Conservation (phyloP, 164 flowering plant species). For the Umbilicus rupestris region DNA sequence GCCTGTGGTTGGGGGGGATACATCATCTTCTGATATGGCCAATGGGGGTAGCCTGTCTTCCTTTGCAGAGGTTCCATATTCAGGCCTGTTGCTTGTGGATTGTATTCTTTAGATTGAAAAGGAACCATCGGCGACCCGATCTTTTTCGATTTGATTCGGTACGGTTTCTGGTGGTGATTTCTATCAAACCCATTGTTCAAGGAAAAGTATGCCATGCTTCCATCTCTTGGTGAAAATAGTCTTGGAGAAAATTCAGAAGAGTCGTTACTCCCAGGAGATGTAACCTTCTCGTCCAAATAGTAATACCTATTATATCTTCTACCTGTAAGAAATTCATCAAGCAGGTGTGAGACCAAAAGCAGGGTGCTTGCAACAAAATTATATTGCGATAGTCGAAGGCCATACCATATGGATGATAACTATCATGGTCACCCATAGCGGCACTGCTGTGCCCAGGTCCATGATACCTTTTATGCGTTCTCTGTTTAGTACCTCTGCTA, state of each 20-base stretch:
- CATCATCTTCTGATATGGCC: constrained; percentile 32
- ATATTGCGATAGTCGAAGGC: not conserved
- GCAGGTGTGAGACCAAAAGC: not conserved
- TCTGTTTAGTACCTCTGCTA: constrained; percentile 73
- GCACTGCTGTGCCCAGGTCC: constrained; percentile 37
- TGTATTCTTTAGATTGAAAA: constrained; percentile 21
- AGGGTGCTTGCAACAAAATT: not conserved
- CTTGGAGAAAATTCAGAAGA: constrained; percentile 50
- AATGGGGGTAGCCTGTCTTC: constrained; percentile 39
- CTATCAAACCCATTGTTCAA: constrained; percentile 41
- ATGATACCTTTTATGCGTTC: constrained; percentile 62
- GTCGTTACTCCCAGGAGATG: constrained; percentile 28
- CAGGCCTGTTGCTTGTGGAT: constrained; percentile 28
- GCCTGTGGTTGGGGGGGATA: constrained; percentile 21
- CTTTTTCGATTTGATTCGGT: constrained; percentile 47
- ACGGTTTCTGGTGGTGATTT: constrained; percentile 30
- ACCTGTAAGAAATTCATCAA: constrained; percentile 29
- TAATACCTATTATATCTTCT: constrained; percentile 51
- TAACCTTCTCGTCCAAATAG: constrained; percentile 44
- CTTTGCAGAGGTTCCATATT: constrained; percentile 37
- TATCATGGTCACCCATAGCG: constrained; percentile 45
- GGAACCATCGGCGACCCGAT: constrained; percentile 23
- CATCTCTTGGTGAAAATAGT: constrained; percentile 48
- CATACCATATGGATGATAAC: constrained; percentile 41
- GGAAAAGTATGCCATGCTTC: constrained; percentile 29